Evolutionary conservation across 306 rosid species (phyloP).

Genomic region (Hippophae gyantsensis): DNA sequence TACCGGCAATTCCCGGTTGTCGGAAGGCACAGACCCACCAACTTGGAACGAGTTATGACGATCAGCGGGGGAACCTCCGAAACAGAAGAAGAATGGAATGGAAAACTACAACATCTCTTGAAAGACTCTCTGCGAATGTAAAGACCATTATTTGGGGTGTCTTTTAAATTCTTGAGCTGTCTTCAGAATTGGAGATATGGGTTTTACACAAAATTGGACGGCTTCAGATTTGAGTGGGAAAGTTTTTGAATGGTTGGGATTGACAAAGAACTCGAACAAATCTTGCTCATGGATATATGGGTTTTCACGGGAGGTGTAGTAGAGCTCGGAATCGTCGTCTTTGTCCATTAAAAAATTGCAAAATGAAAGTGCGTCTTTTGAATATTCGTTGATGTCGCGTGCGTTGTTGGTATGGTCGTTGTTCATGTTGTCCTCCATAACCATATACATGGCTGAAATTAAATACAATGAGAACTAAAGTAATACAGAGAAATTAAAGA

Average conservation of each 20-base stretch:
- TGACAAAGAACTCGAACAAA: conserved; percentile 19
- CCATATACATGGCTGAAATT: neutral
- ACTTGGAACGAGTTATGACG: too few relatives aligned
- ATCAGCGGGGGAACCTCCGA: too few relatives aligned
- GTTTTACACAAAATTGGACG: conserved; percentile 19
- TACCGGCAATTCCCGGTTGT: neutral
- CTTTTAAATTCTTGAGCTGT: neutral
- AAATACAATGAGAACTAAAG: too few relatives aligned
- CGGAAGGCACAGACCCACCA: neutral
- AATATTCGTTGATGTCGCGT: neutral
- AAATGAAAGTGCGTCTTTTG: conserved; percentile 30
- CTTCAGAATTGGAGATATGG: neutral
- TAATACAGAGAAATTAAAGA: too few relatives aligned
- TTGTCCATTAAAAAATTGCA: conserved; percentile 23
- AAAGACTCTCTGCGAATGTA: conserved; percentile 18
- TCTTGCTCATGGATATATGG: neutral
- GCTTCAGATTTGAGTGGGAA: neutral
- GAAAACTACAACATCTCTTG: neutral
- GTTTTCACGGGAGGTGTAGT: neutral
- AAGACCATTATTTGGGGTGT: conserved; percentile 10
- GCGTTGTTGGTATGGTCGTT: neutral
- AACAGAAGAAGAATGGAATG: too few relatives aligned
- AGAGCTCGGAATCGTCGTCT: neutral
- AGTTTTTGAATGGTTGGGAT: neutral
- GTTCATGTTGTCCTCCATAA: neutral